Evolutionary conservation across 129 eudicot species (phyloP).

Genomic region (Escallonia rubra): DNA sequence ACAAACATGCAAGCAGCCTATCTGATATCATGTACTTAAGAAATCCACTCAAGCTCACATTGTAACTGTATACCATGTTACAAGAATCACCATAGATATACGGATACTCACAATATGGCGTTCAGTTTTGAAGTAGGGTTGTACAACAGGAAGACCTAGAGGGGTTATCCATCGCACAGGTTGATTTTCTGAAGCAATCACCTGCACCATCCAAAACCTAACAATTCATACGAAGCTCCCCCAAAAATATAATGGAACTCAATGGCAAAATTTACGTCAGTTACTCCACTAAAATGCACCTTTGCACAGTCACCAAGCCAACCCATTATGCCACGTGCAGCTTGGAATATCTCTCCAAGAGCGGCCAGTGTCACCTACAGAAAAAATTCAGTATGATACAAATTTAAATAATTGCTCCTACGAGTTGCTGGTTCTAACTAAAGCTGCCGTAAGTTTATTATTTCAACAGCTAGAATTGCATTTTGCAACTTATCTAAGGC

Average conservation of each 20-base stretch:
- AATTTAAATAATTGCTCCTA: too few relatives aligned
- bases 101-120: constrained; percentile 62
- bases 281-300: constrained; percentile 31
- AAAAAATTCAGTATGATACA: too few relatives aligned
- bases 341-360: constrained; percentile 87
- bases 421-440: too few relatives aligned
- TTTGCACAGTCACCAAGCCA: constrained; percentile 99
- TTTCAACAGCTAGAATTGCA: too few relatives aligned
- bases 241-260: background rate
- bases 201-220: constrained; percentile 35
- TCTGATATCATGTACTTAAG: too few relatives aligned
- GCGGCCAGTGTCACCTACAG: constrained; percentile 84
- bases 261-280: background rate
- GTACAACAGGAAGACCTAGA: constrained; percentile 93
- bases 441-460: too few relatives aligned
- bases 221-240: background rate
- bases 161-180: constrained; percentile 98
- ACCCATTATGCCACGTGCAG: constrained; percentile 87
- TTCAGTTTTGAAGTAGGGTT: constrained; percentile 83
- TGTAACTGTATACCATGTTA: background rate
- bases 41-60: too few relatives aligned
- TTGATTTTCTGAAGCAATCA: constrained; percentile 81
- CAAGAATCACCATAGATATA: background rate
- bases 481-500: too few relatives aligned
- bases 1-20: too few relatives aligned